Conservation (phyloP, 495 filamentous ascomycete species). For the Xylaria sp. region DNA sequence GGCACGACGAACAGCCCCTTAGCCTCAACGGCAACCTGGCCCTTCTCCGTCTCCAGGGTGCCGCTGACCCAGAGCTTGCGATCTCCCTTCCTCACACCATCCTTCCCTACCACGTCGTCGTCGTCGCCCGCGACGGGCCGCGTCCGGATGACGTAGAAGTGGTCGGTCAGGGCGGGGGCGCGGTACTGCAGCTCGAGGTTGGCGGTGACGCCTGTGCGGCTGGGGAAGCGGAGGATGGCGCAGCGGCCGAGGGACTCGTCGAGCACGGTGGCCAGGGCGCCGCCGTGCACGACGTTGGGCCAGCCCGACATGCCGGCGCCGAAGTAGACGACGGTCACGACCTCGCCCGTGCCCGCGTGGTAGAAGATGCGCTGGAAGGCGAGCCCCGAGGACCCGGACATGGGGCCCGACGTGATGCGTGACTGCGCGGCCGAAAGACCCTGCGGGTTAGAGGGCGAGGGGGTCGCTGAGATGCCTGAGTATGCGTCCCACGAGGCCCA, state of each 20-base stretch:
- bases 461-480: constrained; percentile 48
- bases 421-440: constrained; percentile 24
- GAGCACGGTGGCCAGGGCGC: constrained; percentile 71
- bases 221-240: constrained; percentile 53
- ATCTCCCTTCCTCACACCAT: constrained; percentile 56
- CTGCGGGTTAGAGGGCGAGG: not conserved
- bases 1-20: constrained; percentile 71
- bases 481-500: constrained; percentile 67
- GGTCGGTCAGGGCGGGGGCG: constrained; percentile 59
- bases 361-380: constrained; percentile 59
- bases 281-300: constrained; percentile 81
- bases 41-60: constrained; percentile 59
- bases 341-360: constrained; percentile 49
- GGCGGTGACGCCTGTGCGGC: constrained; percentile 64
- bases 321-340: constrained; percentile 65
- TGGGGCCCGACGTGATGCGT: constrained; percentile 53
- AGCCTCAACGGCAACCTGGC: constrained; percentile 61
- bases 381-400: constrained; percentile 52
- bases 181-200: constrained; percentile 71
- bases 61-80: constrained; percentile 68
- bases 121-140: constrained; percentile 43
- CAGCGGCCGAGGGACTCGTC: constrained; percentile 69
- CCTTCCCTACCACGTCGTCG: constrained; percentile 43
- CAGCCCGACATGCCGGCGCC: constrained; percentile 70
- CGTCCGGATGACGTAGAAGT: constrained; percentile 71